Evolutionary conservation across 805 yeast genomes (phyloP), one percentile per base, ranked within the genome.

Genomic region (Candida montana): DNA sequence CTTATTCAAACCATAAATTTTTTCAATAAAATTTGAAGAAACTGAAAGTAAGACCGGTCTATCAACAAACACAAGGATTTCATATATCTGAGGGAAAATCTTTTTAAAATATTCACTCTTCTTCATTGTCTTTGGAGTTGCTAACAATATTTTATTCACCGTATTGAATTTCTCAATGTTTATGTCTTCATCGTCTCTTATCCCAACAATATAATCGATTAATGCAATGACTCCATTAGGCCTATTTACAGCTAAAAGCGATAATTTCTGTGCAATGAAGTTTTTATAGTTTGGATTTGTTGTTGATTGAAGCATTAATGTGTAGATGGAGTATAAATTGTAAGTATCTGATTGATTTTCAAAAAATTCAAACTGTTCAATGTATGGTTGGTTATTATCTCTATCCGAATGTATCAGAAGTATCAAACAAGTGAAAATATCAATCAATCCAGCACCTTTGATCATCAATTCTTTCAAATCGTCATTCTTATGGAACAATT

Each of bases 201-300:
- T 66, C 0, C 95, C 95, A 12, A 84, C 66, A 1, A 85, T 69
- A 47, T 85, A 78, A 59, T 91, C 97, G 23, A 89, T 69, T 37
- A 91, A 61, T 2, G 89, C 71, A 23, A 75, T 62, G 2, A 93
- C 77, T 0, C 98, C 97, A 53, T 83, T 81, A 1, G 72, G 59
- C 19, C 95, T 71, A 33, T 69, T 59, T 17, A 76, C 57, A 1
- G 84, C 83, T 21, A 87, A 60, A 3, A 58, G 46, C 1, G 82
- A 73, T 4, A 91, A 65, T 36, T 71, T 66, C 0, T 61, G 45
- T 36, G 81, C 59, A 4, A 85, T 67, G 42, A 71, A 64, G 6
- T 49, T 48, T 36, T 71, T 69, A 52, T 78, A 78, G 58, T 65
- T 67, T 0, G 62, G 53, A 1, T 78, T 74, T 1, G 72, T 57